Conservation (phyloP, 495 filamentous ascomycete genomes). For the Penicillium mononematosum region DNA sequence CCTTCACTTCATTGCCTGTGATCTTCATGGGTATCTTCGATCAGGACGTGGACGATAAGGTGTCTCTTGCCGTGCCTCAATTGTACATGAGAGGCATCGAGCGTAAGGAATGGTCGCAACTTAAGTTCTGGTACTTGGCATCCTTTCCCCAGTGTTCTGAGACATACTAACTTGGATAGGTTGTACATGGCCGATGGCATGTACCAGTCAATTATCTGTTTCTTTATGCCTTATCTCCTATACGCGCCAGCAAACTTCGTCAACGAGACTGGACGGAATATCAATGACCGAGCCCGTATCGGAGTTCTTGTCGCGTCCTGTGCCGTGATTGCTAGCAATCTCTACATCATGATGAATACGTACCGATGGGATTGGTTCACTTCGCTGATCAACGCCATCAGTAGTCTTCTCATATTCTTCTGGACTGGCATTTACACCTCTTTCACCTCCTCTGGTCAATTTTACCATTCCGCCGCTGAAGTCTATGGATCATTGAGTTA, state of each 20-base stretch:
- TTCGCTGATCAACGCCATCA: constrained; percentile 72
- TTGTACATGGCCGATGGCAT: constrained; percentile 92
- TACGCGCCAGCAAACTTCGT: constrained; percentile 67
- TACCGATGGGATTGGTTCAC: constrained; percentile 98
- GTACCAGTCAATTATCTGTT: constrained; percentile 90
- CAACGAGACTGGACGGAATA: constrained; percentile 63
- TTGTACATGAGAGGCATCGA: constrained; percentile 95
- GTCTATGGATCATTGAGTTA: constrained; percentile 79
- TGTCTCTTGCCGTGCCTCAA: constrained; percentile 92
- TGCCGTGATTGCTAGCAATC: constrained; percentile 78
- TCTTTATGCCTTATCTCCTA: constrained; percentile 86
- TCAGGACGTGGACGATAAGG: constrained; percentile 92
- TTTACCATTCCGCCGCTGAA: constrained; percentile 76
- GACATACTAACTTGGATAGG: constrained; percentile 50
- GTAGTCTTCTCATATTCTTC: constrained; percentile 85
- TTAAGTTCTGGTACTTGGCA: constrained; percentile 82
- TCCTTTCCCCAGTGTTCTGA: background rate
- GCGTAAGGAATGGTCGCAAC: constrained; percentile 93
- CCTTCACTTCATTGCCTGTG: constrained; percentile 93
- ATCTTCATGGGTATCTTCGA: constrained; percentile 97
- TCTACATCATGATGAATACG: constrained; percentile 92
- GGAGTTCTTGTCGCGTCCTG: constrained; percentile 79
- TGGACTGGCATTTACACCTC: constrained; percentile 94
- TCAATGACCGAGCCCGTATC: constrained; percentile 76
- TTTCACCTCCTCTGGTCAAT: constrained; percentile 60